Conservation (phyloP, 202 grass and related monocot species). For the Brachypodium distachyon region DNA sequence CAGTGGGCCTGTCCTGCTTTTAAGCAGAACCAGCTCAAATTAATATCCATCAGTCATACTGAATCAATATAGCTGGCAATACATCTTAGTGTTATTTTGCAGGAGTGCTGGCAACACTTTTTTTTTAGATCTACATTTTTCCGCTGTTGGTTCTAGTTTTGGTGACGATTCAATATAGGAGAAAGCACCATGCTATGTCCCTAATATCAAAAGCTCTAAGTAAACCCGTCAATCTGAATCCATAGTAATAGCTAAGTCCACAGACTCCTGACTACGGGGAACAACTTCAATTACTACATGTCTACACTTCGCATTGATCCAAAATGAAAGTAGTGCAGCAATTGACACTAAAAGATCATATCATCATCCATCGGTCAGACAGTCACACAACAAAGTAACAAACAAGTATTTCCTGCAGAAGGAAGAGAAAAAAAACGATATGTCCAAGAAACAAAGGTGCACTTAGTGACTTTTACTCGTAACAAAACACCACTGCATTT, state of each 20-base stretch:
- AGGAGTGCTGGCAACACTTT: neutral
- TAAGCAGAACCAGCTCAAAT: neutral
- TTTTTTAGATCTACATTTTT: too few species aligned
- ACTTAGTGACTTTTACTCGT: neutral
- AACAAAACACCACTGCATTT: neutral
- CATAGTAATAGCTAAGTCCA: neutral
- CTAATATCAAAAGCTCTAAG: neutral
- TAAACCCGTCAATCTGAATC: neutral
- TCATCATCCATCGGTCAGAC: neutral
- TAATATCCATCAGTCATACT: neutral
- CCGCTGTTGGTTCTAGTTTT: neutral
- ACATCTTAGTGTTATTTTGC: neutral
- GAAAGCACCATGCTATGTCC: neutral
- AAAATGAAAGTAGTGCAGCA: neutral
- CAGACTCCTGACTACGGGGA: neutral
- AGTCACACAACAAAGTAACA: too few species aligned
- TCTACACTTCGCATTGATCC: neutral
- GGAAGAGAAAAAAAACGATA: constrained; percentile 3
- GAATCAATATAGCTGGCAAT: neutral
- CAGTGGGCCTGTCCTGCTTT: neutral
- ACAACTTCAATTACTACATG: neutral
- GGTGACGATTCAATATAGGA: neutral
- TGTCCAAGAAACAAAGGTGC: neutral
- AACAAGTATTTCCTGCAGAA: neutral
- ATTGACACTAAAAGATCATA: neutral